Evolutionary conservation across 768 basidiomycete species (phyloP), one percentile per base, ranked within the genome.

Genomic region (Tricholoma bakamatsutake): DNA sequence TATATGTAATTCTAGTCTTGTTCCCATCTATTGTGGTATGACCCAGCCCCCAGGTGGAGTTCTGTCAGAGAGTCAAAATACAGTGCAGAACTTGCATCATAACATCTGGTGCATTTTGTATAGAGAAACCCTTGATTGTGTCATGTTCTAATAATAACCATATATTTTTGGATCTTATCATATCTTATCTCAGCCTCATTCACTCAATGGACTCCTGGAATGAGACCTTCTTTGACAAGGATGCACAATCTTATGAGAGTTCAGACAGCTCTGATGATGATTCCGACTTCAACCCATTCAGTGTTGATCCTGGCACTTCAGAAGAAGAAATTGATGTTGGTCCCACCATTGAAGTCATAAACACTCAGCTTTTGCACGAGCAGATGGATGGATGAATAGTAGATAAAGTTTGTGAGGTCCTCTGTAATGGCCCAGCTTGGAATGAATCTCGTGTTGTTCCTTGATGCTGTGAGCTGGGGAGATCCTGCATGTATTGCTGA

Each of bases 381-480:
- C 5, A 8, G 40, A n/a, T 17, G 40, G 40, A 40, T 17, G 40
- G 40, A 40, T n/a, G 17, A 17, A n/a, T 48, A 5, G 10, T 48
- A 31, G 46, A 48, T 27, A 57, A 54, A 37, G 56, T 60, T 7
- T 8, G 2, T 6, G 28, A 51, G 10, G 47, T 61, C 3, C 39
- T 63, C 7, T 21, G 18, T 39, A 27, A 65, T 65, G 59, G 56
- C 59, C 21, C 15, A 7, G 4, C 24, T 56, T 6, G 58, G 61
- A 21, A 52, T 71, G 11, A 58, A 68, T 52, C 54, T 69, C 3
- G 57, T 62, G 1, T 39, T 65, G 9, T 69, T 73, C 54, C 62
- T 74, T 15, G 70, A 70, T 57, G 69, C 61, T 1, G 13, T 74
- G 28, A 66, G 63, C 56, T 72, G 70, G 69, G 69, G 69, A 15